Conservation (phyloP, 495 filamentous ascomycete species). For the Xylaria telfairii region DNA sequence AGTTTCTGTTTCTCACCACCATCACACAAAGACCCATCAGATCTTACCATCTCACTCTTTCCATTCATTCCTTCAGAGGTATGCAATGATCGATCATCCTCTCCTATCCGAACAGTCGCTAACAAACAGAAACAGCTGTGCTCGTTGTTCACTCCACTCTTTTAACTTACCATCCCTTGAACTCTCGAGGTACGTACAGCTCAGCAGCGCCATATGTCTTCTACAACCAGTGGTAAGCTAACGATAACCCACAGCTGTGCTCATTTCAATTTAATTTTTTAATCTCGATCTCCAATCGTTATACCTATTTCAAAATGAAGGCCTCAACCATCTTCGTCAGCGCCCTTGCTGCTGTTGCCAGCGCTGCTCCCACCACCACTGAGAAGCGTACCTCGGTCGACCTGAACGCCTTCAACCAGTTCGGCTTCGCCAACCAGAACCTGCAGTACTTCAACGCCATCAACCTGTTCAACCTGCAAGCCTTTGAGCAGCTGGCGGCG, state of each 20-base stretch:
- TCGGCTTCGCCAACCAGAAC: slow-evolving; percentile 51
- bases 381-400: slow-evolving; percentile 46
- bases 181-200: slow-evolving; percentile 48
- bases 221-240: slow-evolving; percentile 26
- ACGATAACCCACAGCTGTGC: slow-evolving; percentile 48
- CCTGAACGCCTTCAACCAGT: slow-evolving; percentile 45
- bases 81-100: slow-evolving; percentile 25
- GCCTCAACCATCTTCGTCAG: slow-evolving; percentile 46
- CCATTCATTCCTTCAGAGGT: slow-evolving; percentile 59
- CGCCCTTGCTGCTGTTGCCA: slow-evolving; percentile 47
- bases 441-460: slow-evolving; percentile 55
- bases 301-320: slow-evolving; percentile 51
- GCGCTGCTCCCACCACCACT: slow-evolving; percentile 40
- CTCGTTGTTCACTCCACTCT: slow-evolving; percentile 58
- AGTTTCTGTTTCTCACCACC: slow-evolving; percentile 48
- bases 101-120: slow-evolving; percentile 21
- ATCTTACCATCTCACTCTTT: slow-evolving; percentile 40
- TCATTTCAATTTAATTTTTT: slow-evolving; percentile 50
- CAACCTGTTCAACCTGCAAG: slow-evolving; percentile 49
- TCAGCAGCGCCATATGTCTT: neutral
- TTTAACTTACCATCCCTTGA: slow-evolving; percentile 46
- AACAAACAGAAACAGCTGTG: slow-evolving; percentile 50
- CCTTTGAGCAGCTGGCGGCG: slow-evolving; percentile 46
- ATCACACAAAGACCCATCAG: slow-evolving; percentile 41
- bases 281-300: slow-evolving; percentile 39